Evolutionary conservation across 768 basidiomycete genomes (phyloP), one percentile per base, ranked within the genome.

Genomic region (Boletus reticuloceps): DNA sequence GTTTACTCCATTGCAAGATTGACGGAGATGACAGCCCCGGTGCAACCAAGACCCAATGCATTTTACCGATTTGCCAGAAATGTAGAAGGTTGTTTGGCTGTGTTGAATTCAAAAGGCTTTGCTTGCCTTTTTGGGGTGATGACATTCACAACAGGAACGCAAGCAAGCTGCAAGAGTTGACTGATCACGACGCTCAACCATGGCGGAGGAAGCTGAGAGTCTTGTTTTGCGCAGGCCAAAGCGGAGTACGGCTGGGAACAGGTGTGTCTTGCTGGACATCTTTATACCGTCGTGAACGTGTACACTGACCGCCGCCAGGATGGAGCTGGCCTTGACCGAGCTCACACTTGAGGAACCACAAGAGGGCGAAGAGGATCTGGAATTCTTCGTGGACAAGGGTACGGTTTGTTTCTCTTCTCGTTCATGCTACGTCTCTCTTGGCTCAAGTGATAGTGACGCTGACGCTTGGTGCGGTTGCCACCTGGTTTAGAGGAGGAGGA

Each of bases 241-340:
- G 59, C 79, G 90, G 41, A 87, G 83, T 62, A 92, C 88, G 0
- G 90, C 89, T 2, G 90, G 90, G 4, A 92, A 91, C 64, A 73
- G 89, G 89, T 89, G 53, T 3, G 77, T 63, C 19, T 47, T 29
- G 3, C 25, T 47, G 10, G 17, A 16, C 12, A 11, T 39, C 36
- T 2, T 25, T 25, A 25, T 25, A 5, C 25, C 25, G 5, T 25
- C 25, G 25, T 25, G 25, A 25, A 25, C 25, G 25, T 27, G 5
- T 27, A 25, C 46, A 43, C 57, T 47, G 61, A n/a, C n/a, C n/a
- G n/a, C n/a, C n/a, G n/a, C n/a, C 53, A 91, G 90, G 49, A 89
- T 91, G 88, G 84, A 86, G 66, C 80, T 84, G 8, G 90, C 87
- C 7, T 72, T 92, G 59, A 89, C 89, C 3, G 81, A 82, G 37